Evolutionary conservation across 495 filamentous ascomycete genomes (phyloP).

Genomic region (Clavariopsis aquatica): DNA sequence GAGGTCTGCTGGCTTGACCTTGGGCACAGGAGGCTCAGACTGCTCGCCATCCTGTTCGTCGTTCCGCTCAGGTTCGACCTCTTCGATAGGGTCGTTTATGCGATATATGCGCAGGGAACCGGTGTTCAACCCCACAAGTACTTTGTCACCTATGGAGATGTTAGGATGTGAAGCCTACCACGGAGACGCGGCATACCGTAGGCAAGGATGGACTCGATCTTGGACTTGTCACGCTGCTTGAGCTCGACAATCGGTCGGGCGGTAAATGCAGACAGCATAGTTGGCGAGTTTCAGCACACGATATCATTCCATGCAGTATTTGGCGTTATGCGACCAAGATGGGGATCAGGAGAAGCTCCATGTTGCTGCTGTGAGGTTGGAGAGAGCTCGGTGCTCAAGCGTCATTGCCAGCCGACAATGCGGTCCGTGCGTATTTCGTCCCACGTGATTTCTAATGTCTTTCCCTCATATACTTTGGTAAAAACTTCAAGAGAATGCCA

Average conservation of each 20-base stretch:
- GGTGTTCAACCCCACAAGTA: constrained; percentile 87
- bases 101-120: constrained; percentile 89
- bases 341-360: constrained; percentile 6
- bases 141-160: constrained; percentile 65
- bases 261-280: constrained; percentile 96
- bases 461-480: no score
- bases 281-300: background rate
- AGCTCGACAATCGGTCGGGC: constrained; percentile 96
- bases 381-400: constrained; percentile 8
- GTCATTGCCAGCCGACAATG: constrained; percentile 7
- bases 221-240: constrained; percentile 87
- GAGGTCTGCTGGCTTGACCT: constrained; percentile 70
- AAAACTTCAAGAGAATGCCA: no score
- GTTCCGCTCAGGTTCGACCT: constrained; percentile 34
- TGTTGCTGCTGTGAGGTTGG: background rate
- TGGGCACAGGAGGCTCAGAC: constrained; percentile 44
- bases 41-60: constrained; percentile 43
- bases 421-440: constrained; percentile 5
- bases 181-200: constrained; percentile 60
- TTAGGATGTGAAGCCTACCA: constrained; percentile 21
- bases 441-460: no score
- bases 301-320: background rate
- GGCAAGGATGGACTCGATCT: constrained; percentile 90
- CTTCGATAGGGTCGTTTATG: constrained; percentile 64
- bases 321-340: constrained; percentile 12